Evolutionary conservation across 306 rosid genomes (phyloP), one percentile per base, ranked within the genome.

Genomic region (Morella rubra): DNA sequence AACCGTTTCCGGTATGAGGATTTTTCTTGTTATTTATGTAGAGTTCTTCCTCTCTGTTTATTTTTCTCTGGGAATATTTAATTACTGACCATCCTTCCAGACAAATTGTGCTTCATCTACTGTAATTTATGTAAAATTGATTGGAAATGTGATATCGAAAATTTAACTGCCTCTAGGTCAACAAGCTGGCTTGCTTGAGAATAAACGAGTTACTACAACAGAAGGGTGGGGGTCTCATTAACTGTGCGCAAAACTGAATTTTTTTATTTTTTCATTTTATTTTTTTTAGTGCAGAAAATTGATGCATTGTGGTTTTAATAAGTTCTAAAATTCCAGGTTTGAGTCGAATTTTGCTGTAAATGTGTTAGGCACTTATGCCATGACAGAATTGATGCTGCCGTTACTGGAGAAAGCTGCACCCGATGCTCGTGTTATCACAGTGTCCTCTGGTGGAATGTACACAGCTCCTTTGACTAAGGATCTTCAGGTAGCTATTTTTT

Each of bases 361-460:
- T 88, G 96, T 88, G 8, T 76, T 95, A 65, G 97, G 98, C 74
- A 89, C 96, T 69, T 89, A 80, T 75, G 19, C 92, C 61, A 72
- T 89, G 82, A 92, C 98, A 20, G 96, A 95, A 86, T 50, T 73
- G 58, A 78, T 95, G 96, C 59, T 89, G 60, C 96, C 96, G 13
- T 79, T 92, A 70, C 84, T 92, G 65, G 95, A 89, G 86, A 90
- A 90, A 87, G 92, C 97, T 80, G 85, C 97, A n/a, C 95, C 98
- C 42, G 96, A 94, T 90, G 95, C 93, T 7, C 89, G 90, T 4
- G 93, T 94, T 80, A 88, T 94, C 73, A 94, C 98, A 4, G 98
- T 94, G 85, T 83, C 96, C 42, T 95, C 98, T 44, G 97, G 98
- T 73, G 98, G 98, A 85, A 95, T 95, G 97, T 95, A 95, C 84